Evolutionary conservation across 768 basidiomycete genomes (phyloP), one percentile per base, ranked within the genome.

Genomic region (Xerocomellus amylosporus): DNA sequence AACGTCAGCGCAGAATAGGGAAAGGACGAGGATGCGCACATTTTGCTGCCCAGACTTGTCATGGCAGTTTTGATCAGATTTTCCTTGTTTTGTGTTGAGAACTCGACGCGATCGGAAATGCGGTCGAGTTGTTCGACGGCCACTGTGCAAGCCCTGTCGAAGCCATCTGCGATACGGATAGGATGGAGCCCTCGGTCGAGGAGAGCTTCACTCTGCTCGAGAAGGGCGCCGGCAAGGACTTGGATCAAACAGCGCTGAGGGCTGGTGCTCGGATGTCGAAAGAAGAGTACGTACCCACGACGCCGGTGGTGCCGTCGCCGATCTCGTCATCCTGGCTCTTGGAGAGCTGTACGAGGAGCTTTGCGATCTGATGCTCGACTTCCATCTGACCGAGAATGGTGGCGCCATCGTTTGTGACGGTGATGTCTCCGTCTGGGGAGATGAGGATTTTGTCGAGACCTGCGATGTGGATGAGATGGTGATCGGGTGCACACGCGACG

Each of bases 301-400:
- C 97, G 71, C 97, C 97, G 28, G 97, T 98, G 7, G 97, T 98
- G 55, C 97, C 97, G 74, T 99, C 97, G 24, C 97, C 97, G 69
- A 99, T 96, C 77, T 99, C 97, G 71, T 99, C 97, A 71, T 99
- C 97, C 76, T 99, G 97, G 70, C 90, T 93, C 78, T 95, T 96
- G 17, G 93, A 95, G 39, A 98, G 79, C 67, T 98, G 90, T 2
- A 99, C 97, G 33, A 99, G 82, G 42, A 99, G 82, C 74, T 97
- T 99, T 55, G 97, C 97, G 66, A 99, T 96, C 76, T 96, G 96
- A 70, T 99, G 96, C 66, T 98, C 96, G 48, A 98, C 95, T 72
- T 97, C 93, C 94, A 99, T 98, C 77, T 98, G 96, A 22, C 93
- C 85, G 53, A 99, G 78, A 63, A 99, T 99, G 22, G 97, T 99